Percentiles rank a stretch among this genome's conserved stretches.
Evolutionary conservation across 2,329 filamentous ascomycete genomes (phyloP).

Genomic region (Pochonia chlamydosporia): DNA sequence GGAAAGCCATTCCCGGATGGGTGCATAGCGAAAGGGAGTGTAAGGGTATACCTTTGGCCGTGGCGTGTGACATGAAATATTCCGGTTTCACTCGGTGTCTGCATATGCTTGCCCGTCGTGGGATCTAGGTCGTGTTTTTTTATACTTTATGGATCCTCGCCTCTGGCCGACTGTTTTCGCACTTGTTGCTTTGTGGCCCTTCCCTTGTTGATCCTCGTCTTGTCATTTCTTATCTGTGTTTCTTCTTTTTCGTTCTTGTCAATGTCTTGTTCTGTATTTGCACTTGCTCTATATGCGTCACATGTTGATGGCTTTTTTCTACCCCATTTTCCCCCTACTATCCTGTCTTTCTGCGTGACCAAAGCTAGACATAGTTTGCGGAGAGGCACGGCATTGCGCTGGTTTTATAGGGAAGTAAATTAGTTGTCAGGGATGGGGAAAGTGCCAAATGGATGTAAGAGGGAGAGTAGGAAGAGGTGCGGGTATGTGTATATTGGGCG

Average conservation of each 20-base stretch:
- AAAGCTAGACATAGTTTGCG: not conserved
- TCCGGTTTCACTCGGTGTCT: conserved; percentile 20
- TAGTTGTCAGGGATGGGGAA: not conserved
- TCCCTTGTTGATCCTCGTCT: not conserved
- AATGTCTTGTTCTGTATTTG: not conserved
- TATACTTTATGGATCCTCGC: not conserved
- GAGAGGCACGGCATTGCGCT: not conserved
- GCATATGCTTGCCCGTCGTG: conserved; percentile 8
- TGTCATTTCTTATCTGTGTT: not conserved
- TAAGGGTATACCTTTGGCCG: conserved; percentile 32
- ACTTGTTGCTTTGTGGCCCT: not conserved
- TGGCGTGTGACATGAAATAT: conserved; percentile 28
- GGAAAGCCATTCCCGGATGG: conserved; percentile 34
- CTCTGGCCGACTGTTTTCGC: not conserved
- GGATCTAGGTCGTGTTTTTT: not conserved
- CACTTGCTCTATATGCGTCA: not conserved
- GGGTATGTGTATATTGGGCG: conserved; percentile 3
- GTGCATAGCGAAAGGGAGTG: conserved; percentile 40
- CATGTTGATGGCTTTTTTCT: not conserved
- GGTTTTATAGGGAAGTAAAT: not conserved
- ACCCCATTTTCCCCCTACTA: not conserved
- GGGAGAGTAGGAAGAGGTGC: not conserved
- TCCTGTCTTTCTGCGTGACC: not conserved
- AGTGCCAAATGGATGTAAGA: not conserved
- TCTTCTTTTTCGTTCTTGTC: not conserved